phyloP scores from a whole-genome alignment of 805 yeast genomes.

The Yarrowia divulgata region DNA sequence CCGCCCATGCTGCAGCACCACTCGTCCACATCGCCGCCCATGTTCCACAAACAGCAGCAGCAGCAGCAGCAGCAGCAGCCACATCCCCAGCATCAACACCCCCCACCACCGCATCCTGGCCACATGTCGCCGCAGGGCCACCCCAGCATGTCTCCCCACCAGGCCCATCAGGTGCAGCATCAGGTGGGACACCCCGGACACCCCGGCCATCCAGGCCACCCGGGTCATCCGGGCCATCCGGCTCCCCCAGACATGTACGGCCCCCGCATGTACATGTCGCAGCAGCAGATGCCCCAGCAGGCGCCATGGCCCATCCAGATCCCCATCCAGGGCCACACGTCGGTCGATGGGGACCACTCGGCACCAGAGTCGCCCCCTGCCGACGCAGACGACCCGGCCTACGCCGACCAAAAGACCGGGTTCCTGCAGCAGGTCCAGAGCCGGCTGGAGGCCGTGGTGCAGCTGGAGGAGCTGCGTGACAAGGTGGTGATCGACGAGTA shows the following conservation, averaged over 20 bases:
- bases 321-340: slow-evolving; percentile 32
- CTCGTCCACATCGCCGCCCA: slow-evolving; percentile 10
- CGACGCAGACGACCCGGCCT: slow-evolving; percentile 40
- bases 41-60: slow-evolving; percentile 6
- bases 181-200: background rate
- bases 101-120: slow-evolving; percentile 6
- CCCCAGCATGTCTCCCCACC: slow-evolving; percentile 5
- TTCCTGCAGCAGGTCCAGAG: slow-evolving; percentile 40
- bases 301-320: slow-evolving; percentile 29
- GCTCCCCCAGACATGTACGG: background rate
- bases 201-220: slow-evolving; percentile 9
- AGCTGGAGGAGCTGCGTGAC: slow-evolving; percentile 37
- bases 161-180: background rate
- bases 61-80: background rate
- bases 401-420: slow-evolving; percentile 40
- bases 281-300: slow-evolving; percentile 37
- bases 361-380: slow-evolving; percentile 16
- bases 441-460: slow-evolving; percentile 38
- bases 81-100: background rate
- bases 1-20: slow-evolving; percentile 28
- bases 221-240: background rate
- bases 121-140: slow-evolving; percentile 2
- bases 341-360: slow-evolving; percentile 31
- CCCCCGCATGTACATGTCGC: slow-evolving; percentile 10
- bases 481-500: slow-evolving; percentile 34